A percentile compares a stretch with the other conserved stretches of the same genome.
phyloP scores from a whole-genome alignment of 2,329 filamentous ascomycete species.

The Aspergillus tubingensis region DNA sequence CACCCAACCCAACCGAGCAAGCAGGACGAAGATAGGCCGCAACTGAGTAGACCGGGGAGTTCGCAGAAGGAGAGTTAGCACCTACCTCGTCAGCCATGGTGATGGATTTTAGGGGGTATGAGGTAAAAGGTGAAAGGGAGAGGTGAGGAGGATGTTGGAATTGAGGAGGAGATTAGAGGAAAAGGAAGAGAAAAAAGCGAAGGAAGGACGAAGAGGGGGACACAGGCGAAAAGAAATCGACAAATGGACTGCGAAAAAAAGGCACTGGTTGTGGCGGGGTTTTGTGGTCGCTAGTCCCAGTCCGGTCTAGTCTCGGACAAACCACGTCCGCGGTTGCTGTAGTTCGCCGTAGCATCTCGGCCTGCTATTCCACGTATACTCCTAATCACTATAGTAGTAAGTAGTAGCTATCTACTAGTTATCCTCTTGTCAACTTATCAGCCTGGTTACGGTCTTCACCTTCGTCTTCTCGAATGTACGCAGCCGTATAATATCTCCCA shows the following conservation, averaged over 20 bases:
- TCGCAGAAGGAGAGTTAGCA: constrained; percentile 22
- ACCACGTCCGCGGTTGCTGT: constrained; percentile 4
- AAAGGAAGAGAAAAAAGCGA: constrained; percentile 24
- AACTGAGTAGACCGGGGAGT: not conserved
- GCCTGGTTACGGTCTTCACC: not conserved
- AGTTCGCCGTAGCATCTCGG: constrained; percentile 14
- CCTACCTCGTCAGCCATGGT: constrained; percentile 70
- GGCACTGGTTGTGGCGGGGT: constrained; percentile 40
- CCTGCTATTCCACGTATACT: not conserved
- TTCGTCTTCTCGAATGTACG: not conserved
- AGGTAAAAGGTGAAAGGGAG: constrained; percentile 23
- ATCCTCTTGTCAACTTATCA: not conserved
- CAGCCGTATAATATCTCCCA: not conserved
- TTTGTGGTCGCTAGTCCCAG: constrained; percentile 26
- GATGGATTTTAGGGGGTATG: constrained; percentile 39
- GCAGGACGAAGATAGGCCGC: constrained; percentile 21
- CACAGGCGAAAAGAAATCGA: constrained; percentile 26
- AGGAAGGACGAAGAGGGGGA: constrained; percentile 26
- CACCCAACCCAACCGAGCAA: constrained; percentile 27
- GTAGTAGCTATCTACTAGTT: not conserved
- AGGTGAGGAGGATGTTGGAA: constrained; percentile 22
- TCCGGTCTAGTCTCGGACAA: constrained; percentile 27
- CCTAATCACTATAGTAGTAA: not conserved
- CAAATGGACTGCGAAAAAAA: constrained; percentile 31
- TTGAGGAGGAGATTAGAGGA: constrained; percentile 21